Base-by-base conservation (phyloP, 2,329 filamentous ascomycete genomes). In the Tolypocladium pustulatum region DNA sequence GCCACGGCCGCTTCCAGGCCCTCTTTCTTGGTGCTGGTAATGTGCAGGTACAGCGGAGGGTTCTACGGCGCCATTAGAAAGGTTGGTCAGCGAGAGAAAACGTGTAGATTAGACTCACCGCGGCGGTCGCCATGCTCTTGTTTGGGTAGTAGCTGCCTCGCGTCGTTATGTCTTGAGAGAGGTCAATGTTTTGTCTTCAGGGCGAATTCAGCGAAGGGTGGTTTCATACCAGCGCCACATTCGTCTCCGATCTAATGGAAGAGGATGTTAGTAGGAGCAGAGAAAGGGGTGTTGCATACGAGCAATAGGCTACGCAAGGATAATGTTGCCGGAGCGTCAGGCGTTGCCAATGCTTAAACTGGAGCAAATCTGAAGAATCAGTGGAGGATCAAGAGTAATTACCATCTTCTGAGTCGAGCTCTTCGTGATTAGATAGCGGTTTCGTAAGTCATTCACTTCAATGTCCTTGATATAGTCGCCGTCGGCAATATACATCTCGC, bases 401-500 rank as follows among this genome's bases (percentile, higher is more conserved):
- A 99, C 94, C 93, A 94, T 96, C 85, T 96, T 96, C 81, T 97
- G 94, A 65, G 91, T 96, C 68, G 91, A 89, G 69, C 92, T 91
- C 80, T 97, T 97, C 64, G 93, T 99, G 78, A 99, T 82, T 73
- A 92, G 88, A 75, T 99, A 99, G 67, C 93, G 90, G 73, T 97
- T 99, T 64, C 93, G 88, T 69, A 97, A 78, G 75, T 97, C 93
- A 75, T 99, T 99, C 79, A 99, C 91, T 79, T 97, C 94, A 70
- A 99, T 96, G 71, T 99, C 94, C 75, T 95, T 94, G 76, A 99
- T 97, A 73, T 90, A 97, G 76, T 99, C 94, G 68, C 94, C 94
- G 72, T 97, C 94, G 62, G 92, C 89, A 67, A 96, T 89, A 71
- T 97, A 97, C 72, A 96, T 89, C 68, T 95, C 91, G 67, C 88